phyloP scores from a whole-genome alignment of 257 asterid species.

The Misopates orontium region DNA sequence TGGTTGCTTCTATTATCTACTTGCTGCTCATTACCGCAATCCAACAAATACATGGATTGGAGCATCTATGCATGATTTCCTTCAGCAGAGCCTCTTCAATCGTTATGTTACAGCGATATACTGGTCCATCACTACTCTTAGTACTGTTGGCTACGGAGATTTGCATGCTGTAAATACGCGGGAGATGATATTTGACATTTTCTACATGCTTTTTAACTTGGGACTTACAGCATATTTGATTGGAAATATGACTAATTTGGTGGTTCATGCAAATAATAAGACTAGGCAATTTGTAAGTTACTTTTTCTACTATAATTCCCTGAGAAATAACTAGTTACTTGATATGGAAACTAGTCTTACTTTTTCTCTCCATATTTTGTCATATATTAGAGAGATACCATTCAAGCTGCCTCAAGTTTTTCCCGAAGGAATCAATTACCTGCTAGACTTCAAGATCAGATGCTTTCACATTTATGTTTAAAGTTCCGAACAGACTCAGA shows the following conservation, averaged over 20 bases:
- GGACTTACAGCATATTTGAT: constrained; percentile 50
- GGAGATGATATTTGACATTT: constrained; percentile 45
- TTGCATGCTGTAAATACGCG: constrained; percentile 43
- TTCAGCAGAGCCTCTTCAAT: constrained; percentile 30
- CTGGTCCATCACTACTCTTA: constrained; percentile 61
- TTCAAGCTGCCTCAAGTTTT: constrained; percentile 41
- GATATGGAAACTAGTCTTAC: not conserved
- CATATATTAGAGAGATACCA: constrained; percentile 37
- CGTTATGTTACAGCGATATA: constrained; percentile 51
- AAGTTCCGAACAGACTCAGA: constrained; percentile 42
- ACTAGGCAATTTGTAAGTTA: constrained; percentile 50
- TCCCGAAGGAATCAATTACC: constrained; percentile 44
- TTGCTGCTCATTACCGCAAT: constrained; percentile 26
- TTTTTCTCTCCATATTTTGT: not conserved
- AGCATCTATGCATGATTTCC: constrained; percentile 24
- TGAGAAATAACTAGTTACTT: not conserved
- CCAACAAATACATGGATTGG: constrained; percentile 30
- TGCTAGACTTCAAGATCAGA: constrained; percentile 38
- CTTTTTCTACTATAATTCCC: not conserved
- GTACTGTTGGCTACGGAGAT: constrained; percentile 63
- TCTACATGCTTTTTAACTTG: constrained; percentile 54
- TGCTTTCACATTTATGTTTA: constrained; percentile 41
- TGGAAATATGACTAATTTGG: constrained; percentile 61
- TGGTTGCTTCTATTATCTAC: constrained; percentile 30
- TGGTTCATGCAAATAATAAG: constrained; percentile 50